These are phyloP conservation scores for Carex myosuroides DNA, from an alignment of 176 grass and related monocot genomes.

Conservation along the genomic window DNA sequence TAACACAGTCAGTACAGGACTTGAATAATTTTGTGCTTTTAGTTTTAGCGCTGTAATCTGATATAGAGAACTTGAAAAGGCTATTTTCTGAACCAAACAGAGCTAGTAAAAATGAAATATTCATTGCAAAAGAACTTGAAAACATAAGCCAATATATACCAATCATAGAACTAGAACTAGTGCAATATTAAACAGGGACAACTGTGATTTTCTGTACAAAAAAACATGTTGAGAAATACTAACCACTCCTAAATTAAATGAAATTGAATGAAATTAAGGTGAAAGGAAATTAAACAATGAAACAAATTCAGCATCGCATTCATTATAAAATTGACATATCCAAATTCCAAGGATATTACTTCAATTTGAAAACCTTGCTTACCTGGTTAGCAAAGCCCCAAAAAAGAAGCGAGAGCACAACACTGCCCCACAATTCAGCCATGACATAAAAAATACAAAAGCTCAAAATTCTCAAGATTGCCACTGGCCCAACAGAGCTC, in stretches of 20 bases:
- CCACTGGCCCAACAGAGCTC: conserved; percentile 65
- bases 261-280: conserved; percentile 1
- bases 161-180: not conserved
- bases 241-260: not conserved
- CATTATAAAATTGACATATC: not conserved
- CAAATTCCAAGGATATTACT: not conserved
- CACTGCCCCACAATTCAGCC: conserved; percentile 93
- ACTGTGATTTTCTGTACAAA: not conserved
- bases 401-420: conserved; percentile 83
- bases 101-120: not conserved
- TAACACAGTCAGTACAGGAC: not conserved
- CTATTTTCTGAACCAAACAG: not conserved
- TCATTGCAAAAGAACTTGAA: not conserved
- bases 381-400: conserved; percentile 94
- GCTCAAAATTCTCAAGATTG: conserved; percentile 79
- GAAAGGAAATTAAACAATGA: not conserved
- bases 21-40: not conserved
- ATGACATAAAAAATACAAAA: conserved; percentile 95
- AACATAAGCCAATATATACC: not conserved
- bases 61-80: too few relatives aligned
- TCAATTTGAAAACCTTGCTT: not conserved
- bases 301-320: not conserved
- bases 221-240: not conserved
- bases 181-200: not conserved
- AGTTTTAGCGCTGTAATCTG: too few relatives aligned